Evolutionary conservation across 2,329 filamentous ascomycete genomes (phyloP).

Genomic region (Aureobasidium sp.): DNA sequence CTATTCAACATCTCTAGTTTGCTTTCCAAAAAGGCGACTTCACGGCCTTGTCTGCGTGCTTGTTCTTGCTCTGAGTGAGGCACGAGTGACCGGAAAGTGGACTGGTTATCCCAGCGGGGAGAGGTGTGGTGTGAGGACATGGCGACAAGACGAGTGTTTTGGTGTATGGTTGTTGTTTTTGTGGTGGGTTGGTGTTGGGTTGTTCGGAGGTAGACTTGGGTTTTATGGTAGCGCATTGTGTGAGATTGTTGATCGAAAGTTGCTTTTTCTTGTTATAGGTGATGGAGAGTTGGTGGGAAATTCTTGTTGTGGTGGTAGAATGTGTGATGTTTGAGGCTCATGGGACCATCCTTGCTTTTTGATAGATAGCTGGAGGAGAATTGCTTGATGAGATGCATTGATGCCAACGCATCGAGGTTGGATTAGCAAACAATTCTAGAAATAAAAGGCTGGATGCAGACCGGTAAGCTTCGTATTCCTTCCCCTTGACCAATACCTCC

Average conservation of each 20-base stretch:
- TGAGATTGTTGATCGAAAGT: too few relatives aligned
- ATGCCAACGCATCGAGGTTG: not conserved
- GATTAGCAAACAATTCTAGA: not conserved
- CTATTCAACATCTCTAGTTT: not conserved
- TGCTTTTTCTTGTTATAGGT: not conserved
- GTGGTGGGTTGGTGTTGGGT: not conserved
- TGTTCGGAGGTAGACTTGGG: not conserved
- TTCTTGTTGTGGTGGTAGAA: not conserved
- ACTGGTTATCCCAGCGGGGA: not conserved
- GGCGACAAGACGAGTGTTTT: not conserved
- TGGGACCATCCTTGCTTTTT: not conserved
- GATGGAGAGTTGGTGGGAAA: not conserved
- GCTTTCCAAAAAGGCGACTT: not conserved
- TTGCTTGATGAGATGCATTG: not conserved
- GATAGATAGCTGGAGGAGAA: not conserved
- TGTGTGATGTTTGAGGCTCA: not conserved
- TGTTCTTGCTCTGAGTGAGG: not conserved
- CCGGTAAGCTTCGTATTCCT: not conserved
- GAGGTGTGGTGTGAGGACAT: not conserved
- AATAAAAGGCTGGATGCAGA: too few relatives aligned
- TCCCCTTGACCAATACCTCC: not conserved
- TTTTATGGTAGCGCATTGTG: not conserved
- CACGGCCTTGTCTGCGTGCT: not conserved
- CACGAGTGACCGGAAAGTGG: not conserved
- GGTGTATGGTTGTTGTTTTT: not conserved